Conservation (phyloP, 2,329 filamentous ascomycete species). For the Penicillium crustosum region DNA sequence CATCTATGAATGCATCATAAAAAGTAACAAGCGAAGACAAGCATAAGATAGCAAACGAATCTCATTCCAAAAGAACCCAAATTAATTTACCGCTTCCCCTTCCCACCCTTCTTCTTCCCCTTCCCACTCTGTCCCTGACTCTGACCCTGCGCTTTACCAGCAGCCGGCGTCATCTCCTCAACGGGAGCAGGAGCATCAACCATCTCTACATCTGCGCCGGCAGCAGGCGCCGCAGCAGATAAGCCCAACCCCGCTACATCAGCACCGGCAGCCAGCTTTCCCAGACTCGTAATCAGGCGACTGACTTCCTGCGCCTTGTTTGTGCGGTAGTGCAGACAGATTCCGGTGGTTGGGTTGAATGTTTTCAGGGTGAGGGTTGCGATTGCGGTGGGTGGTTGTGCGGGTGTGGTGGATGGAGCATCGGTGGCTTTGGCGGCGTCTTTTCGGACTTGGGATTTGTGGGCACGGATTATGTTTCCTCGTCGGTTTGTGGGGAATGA, state of each 20-base stretch:
- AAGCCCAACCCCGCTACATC: constrained; percentile 57
- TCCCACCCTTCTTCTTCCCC: constrained; percentile 66
- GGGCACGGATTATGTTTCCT: constrained; percentile 28
- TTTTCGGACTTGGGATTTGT: constrained; percentile 35
- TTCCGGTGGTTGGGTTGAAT: constrained; percentile 78
- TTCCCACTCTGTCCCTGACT: constrained; percentile 28
- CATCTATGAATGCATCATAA: constrained; percentile 2
- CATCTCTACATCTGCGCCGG: constrained; percentile 36
- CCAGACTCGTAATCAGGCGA: constrained; percentile 73
- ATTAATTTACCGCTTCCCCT: constrained; percentile 63
- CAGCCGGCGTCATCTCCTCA: constrained; percentile 39
- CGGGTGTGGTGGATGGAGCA: constrained; percentile 50
- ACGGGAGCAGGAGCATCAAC: constrained; percentile 28
- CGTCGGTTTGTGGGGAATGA: constrained; percentile 53
- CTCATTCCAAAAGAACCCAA: neutral
- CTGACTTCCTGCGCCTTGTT: constrained; percentile 76
- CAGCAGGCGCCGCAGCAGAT: constrained; percentile 37
- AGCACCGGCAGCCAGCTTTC: constrained; percentile 68
- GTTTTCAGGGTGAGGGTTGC: constrained; percentile 83
- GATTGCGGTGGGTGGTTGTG: constrained; percentile 56
- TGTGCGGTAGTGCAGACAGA: constrained; percentile 86
- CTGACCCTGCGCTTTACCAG: constrained; percentile 19
- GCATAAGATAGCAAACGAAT: neutral
- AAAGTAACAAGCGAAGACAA: neutral
- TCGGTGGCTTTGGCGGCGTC: constrained; percentile 17